Base-by-base conservation (phyloP, 148 eudicot species). In the Diospyros lotus region DNA sequence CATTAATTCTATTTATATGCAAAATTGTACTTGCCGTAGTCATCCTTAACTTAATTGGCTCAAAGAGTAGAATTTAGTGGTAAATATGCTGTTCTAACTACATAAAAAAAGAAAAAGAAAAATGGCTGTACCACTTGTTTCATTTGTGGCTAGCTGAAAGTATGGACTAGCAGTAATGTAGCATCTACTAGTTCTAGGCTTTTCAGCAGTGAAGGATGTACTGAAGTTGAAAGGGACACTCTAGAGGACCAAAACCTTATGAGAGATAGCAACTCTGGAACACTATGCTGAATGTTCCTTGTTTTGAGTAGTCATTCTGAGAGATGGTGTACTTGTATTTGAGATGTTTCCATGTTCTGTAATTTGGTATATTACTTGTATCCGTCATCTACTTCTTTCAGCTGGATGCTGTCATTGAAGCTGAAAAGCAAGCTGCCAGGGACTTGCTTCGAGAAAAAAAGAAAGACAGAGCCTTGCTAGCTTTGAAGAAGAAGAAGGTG, bases 381-480 rank as follows among this genome's bases (percentile, higher is more conserved):
- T 70, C 10, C 74, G 4, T 63, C 46, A 50, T 76, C 39, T 41
- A 12, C 71, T 83, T 72, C 72, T 73, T 81, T 87, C 89, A 95
- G 99, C 93, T 95, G 68, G 99, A 93, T 74, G 86, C 87, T 60
- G 97, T 95, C 66, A 95, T 95, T 67, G 96, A 93, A 79, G 99
- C 99, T 73, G 97, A 95, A 81, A 95, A 88, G 82, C 96, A 95
- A 84, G 97, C 99, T 60, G 97, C 99, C 63, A 87, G 84, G 80
- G 94, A 95, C 75, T 87, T 95, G 80, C 85, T 95, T 71, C 96
- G 90, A 69, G 97, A 95, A 74, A 95, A 93, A 91, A 95, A 85
- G 83, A 95, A 95, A 86, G 99, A 95, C 10, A 89, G 98, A 79
- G 99, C 97, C 76, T 86, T 95, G 82, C 81, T 95, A 58, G 94